Evolutionary conservation across 2,329 filamentous ascomycete species (phyloP).

Genomic region (Alternaria atra): DNA sequence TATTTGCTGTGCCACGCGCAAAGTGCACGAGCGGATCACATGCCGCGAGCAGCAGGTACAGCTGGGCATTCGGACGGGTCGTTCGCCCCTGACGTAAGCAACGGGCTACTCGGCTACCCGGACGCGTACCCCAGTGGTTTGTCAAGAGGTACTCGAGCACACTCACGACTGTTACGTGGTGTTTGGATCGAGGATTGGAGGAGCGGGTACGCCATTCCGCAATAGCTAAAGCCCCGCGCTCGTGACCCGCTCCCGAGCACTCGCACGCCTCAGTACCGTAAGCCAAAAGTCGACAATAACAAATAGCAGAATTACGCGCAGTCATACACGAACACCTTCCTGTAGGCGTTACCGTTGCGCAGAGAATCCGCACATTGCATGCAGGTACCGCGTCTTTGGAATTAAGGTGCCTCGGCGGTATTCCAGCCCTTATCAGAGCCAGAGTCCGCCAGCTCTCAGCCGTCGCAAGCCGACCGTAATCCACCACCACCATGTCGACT

Average conservation of each 20-base stretch:
- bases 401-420: conserved; percentile 6
- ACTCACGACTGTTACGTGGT: conserved; percentile 2
- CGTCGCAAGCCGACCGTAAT: conserved; percentile 26
- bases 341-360: conserved; percentile 19
- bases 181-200: conserved; percentile 7
- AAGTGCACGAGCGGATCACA: conserved; percentile 16
- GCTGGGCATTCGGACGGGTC: neutral
- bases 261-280: neutral
- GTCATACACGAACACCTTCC: conserved; percentile 20
- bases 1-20: conserved; percentile 15
- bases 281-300: conserved; percentile 5
- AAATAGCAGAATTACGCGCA: conserved; percentile 9
- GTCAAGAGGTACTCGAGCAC: neutral
- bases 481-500: conserved; percentile 29
- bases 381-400: conserved; percentile 19
- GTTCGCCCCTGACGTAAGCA: conserved; percentile 2
- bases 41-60: conserved; percentile 12
- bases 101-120: neutral
- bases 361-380: conserved; percentile 17
- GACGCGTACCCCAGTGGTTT: neutral
- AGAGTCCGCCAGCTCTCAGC: conserved; percentile 20
- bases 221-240: conserved; percentile 14
- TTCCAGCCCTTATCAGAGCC: conserved; percentile 13
- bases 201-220: conserved; percentile 2
- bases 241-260: conserved; percentile 13